These are phyloP conservation scores for Pseudogymnoascus verrucosus DNA, from an alignment of 2,329 filamentous ascomycete genomes.

Conservation along the genomic window DNA sequence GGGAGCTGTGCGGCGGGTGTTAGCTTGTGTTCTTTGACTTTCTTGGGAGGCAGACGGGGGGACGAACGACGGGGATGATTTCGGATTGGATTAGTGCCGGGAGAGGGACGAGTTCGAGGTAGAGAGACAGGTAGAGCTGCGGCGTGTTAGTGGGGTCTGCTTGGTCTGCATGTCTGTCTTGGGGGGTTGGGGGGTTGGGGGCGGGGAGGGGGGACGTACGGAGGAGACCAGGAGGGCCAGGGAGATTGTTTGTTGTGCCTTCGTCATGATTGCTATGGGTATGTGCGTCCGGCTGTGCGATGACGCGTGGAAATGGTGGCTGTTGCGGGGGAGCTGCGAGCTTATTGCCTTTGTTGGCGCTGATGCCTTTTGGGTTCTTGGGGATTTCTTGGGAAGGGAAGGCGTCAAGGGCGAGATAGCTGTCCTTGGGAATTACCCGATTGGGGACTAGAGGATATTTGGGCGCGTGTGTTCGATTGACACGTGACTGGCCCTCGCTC, in stretches of 20 bases:
- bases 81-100: constrained; percentile 71
- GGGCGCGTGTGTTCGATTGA: neutral
- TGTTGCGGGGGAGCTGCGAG: constrained; percentile 2
- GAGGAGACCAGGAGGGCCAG: constrained; percentile 80
- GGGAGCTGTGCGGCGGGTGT: constrained; percentile 55
- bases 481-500: neutral
- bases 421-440: constrained; percentile 6
- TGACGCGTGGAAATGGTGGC: neutral
- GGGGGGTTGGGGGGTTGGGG: constrained; percentile 9
- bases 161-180: neutral
- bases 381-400: neutral
- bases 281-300: neutral
- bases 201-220: constrained; percentile 43
- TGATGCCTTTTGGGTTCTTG: neutral
- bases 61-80: constrained; percentile 78
- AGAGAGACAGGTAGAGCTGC: constrained; percentile 83
- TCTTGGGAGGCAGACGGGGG: neutral
- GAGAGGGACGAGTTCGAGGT: constrained; percentile 74
- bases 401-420: neutral
- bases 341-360: neutral
- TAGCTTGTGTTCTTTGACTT: neutral
- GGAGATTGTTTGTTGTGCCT: constrained; percentile 86
- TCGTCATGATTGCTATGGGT: constrained; percentile 62
- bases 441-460: neutral
- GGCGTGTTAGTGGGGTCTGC: constrained; percentile 13